phyloP scores from a whole-genome alignment of 306 rosid genomes.

The Cicer bijugum region DNA sequence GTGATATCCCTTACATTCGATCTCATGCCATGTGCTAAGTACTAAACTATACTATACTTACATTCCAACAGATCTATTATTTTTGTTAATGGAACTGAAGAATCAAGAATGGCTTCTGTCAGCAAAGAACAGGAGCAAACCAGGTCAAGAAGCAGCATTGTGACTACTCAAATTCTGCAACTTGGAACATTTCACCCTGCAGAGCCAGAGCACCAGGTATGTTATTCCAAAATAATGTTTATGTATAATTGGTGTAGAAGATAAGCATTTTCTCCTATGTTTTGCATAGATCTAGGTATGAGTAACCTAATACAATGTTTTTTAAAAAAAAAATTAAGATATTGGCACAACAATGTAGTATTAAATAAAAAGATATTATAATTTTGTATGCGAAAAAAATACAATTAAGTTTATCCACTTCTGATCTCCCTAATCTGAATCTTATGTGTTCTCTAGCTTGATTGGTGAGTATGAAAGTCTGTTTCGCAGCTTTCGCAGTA shows the following conservation, averaged over 20 bases:
- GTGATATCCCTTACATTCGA: slow-evolving; percentile 30
- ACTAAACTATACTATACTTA: slow-evolving; percentile 23
- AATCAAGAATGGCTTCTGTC: slow-evolving; percentile 70
- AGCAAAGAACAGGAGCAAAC: slow-evolving; percentile 90
- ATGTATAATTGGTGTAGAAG: slow-evolving; percentile 4
- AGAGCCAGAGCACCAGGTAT: slow-evolving; percentile 93
- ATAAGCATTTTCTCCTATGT: slow-evolving; percentile 14
- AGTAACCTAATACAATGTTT: not conserved
- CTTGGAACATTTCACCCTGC: slow-evolving; percentile 77
- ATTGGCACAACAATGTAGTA: not conserved
- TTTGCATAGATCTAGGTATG: slow-evolving; percentile 19
- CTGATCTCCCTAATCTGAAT: not conserved
- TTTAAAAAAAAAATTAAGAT: not conserved
- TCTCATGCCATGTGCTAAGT: slow-evolving; percentile 7
- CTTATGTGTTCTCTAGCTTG: not conserved
- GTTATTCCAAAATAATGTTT: slow-evolving; percentile 31
- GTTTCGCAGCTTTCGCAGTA: not conserved
- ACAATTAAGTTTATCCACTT: slow-evolving; percentile 5
- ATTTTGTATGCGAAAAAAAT: not conserved
- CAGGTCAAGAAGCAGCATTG: slow-evolving; percentile 74
- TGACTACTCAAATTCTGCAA: slow-evolving; percentile 80
- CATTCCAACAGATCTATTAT: slow-evolving; percentile 71
- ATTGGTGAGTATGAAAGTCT: slow-evolving; percentile 6
- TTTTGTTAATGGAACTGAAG: slow-evolving; percentile 82
- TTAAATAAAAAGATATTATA: slow-evolving; percentile 1